Evolutionary conservation across 2,329 filamentous ascomycete species (phyloP).

Genomic region (Penicillium sumatraense): DNA sequence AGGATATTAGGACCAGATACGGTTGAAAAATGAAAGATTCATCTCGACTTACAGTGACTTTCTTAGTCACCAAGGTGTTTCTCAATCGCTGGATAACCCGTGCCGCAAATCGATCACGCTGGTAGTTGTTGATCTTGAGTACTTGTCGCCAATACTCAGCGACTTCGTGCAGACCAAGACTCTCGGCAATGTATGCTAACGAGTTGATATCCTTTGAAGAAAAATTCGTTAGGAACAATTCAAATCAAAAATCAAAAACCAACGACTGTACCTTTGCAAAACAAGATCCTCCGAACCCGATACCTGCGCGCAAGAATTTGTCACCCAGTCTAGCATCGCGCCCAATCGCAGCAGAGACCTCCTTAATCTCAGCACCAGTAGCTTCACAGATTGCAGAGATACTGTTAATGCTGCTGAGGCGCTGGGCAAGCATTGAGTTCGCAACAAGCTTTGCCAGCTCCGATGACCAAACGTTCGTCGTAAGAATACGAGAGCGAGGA

Average conservation of each 20-base stretch:
- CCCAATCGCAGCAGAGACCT: slow-evolving; percentile 68
- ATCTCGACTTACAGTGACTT: slow-evolving; percentile 56
- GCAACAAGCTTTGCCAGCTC: slow-evolving; percentile 79
- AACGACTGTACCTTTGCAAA: slow-evolving; percentile 1
- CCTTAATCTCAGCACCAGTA: slow-evolving; percentile 73
- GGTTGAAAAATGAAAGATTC: too few species aligned
- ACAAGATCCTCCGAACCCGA: slow-evolving; percentile 73
- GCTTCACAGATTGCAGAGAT: slow-evolving; percentile 77
- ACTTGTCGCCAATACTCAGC: slow-evolving; percentile 76
- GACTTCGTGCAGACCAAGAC: slow-evolving; percentile 70
- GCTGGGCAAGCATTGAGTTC: slow-evolving; percentile 79
- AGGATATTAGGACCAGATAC: too few species aligned
- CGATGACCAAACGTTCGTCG: slow-evolving; percentile 75
- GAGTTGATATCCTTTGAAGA: slow-evolving; percentile 74
- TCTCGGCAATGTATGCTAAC: slow-evolving; percentile 73
- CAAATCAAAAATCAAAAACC: background rate
- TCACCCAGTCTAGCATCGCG: slow-evolving; percentile 72
- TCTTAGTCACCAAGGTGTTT: slow-evolving; percentile 71
- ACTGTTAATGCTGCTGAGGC: slow-evolving; percentile 79
- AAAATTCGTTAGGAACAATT: slow-evolving; percentile 48
- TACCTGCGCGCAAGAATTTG: slow-evolving; percentile 72
- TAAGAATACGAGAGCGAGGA: slow-evolving; percentile 67
- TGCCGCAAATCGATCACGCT: slow-evolving; percentile 69
- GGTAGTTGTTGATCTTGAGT: slow-evolving; percentile 76
- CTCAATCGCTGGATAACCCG: slow-evolving; percentile 70